Percentiles rank a stretch among this genome's conserved stretches.
phyloP scores from a whole-genome alignment of 768 basidiomycete species.

The Boletus vinaceobasis region DNA sequence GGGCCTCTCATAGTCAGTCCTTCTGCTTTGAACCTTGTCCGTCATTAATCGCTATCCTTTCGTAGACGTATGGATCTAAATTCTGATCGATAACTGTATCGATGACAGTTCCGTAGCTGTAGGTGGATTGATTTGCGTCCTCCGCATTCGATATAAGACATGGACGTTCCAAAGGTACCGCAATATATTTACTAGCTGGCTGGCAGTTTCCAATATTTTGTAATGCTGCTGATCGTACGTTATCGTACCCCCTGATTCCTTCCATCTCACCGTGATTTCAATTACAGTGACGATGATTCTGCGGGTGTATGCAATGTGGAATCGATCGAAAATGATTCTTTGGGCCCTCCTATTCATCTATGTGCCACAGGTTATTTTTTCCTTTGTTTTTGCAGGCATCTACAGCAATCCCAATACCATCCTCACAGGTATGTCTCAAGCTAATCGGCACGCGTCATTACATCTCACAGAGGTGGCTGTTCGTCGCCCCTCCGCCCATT shows the following conservation, averaged over 20 bases:
- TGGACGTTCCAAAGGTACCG: not conserved
- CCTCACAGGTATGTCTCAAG: not conserved
- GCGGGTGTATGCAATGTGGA: too few species aligned
- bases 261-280: not conserved
- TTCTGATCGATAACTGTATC: not conserved
- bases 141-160: not conserved
- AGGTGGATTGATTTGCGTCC: not conserved
- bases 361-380: too few species aligned
- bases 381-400: too few species aligned
- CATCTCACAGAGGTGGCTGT: not conserved
- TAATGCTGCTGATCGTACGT: not conserved
- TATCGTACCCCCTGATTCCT: not conserved
- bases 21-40: not conserved
- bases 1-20: not conserved
- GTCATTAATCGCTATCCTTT: not conserved
- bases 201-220: constrained; percentile 3
- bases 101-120: not conserved
- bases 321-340: too few species aligned
- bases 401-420: too few species aligned
- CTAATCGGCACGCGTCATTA: not conserved
- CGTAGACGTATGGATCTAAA: not conserved
- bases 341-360: too few species aligned
- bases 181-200: rapidly evolving
- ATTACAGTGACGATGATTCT: too few species aligned
- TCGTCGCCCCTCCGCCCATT: not conserved